These are phyloP conservation scores for Oryza rufipogon DNA, from an alignment of 176 grass and related monocot species.

Conservation along the genomic window DNA sequence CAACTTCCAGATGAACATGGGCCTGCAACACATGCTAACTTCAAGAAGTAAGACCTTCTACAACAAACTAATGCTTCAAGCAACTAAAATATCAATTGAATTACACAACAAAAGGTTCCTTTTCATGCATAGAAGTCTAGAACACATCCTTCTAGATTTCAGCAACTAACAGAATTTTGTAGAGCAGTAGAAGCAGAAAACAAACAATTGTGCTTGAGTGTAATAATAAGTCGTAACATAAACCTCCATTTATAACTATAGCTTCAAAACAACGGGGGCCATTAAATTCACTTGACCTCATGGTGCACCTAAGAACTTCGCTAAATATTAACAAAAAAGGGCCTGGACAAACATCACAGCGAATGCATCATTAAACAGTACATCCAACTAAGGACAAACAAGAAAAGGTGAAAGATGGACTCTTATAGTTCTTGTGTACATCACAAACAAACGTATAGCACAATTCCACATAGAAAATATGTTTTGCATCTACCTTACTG, in stretches of 20 bases:
- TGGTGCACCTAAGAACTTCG: background rate
- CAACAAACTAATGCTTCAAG: background rate
- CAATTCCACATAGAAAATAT: background rate
- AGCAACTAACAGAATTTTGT: background rate
- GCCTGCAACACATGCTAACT: background rate
- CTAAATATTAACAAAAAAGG: background rate
- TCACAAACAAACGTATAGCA: background rate
- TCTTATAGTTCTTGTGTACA: background rate
- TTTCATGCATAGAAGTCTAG: background rate
- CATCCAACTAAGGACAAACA: background rate
- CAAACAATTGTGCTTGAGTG: background rate
- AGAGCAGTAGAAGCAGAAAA: background rate
- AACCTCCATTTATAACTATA: background rate
- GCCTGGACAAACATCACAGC: background rate
- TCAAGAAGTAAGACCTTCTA: too few species aligned
- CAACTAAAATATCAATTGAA: background rate
- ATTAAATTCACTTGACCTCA: background rate
- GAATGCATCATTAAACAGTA: background rate
- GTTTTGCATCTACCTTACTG: background rate
- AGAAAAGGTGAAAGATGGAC: background rate
- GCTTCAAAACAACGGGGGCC: background rate
- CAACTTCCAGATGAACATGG: too few species aligned
- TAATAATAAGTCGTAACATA: background rate
- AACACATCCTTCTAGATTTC: constrained; percentile 8
- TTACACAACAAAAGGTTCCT: background rate